Evolutionary conservation across 1,284 basidiomycete genomes (phyloP).

Genomic region (Boletus smithii): DNA sequence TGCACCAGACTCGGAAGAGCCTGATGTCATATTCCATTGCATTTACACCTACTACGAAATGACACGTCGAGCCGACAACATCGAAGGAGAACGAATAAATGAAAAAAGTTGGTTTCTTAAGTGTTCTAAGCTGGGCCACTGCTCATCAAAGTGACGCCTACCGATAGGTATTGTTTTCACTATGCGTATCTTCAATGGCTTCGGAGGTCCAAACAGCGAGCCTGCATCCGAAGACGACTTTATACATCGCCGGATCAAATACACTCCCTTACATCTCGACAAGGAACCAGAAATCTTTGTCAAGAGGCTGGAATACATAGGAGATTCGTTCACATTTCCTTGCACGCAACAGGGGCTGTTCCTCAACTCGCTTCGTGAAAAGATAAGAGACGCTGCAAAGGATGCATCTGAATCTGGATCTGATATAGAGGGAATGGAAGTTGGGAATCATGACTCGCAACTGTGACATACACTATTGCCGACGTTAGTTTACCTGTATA

Average conservation of each 20-base stretch:
- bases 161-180: constrained; percentile 57
- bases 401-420: constrained; percentile 32
- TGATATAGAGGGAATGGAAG: constrained; percentile 32
- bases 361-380: constrained; percentile 53
- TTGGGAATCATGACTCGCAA: constrained; percentile 14
- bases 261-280: constrained; percentile 61
- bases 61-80: constrained; percentile 26
- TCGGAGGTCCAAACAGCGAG: constrained; percentile 31
- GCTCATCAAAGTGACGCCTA: constrained; percentile 4
- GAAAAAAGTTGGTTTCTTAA: constrained; percentile 39
- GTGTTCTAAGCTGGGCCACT: background rate
- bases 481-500: constrained; percentile 17
- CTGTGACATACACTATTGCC: constrained; percentile 3
- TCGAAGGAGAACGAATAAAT: constrained; percentile 30
- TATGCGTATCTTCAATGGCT: constrained; percentile 46
- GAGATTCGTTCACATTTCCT: constrained; percentile 61
- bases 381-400: constrained; percentile 40
- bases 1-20: constrained; percentile 23
- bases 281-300: constrained; percentile 54
- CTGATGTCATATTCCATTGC: constrained; percentile 49
- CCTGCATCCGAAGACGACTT: constrained; percentile 35
- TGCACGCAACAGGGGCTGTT: constrained; percentile 63
- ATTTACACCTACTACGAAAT: constrained; percentile 49
- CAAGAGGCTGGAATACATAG: constrained; percentile 57
- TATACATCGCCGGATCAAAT: constrained; percentile 48